These are phyloP conservation scores for Chenopodium quinoa DNA, from an alignment of 148 eudicot species.

Conservation along the genomic window DNA sequence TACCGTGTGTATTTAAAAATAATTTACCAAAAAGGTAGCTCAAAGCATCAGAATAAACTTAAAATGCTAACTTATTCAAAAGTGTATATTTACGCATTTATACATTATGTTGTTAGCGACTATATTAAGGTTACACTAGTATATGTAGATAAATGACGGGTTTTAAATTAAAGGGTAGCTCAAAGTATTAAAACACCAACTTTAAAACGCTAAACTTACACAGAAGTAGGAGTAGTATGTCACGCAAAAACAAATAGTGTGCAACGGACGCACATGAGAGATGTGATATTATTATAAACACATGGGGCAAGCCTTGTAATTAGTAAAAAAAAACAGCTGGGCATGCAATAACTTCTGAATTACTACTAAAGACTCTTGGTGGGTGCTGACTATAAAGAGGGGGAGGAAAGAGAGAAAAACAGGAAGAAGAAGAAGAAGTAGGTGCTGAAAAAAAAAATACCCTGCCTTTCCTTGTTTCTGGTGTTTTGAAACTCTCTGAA, in stretches of 20 bases:
- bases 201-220: neutral
- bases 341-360: constrained; percentile 29
- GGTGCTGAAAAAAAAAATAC: neutral
- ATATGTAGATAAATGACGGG: no score
- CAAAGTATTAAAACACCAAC: no score
- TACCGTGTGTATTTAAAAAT: no score
- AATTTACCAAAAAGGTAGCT: no score
- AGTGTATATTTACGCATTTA: no score
- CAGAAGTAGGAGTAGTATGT: neutral
- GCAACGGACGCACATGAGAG: neutral
- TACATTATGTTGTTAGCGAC: no score
- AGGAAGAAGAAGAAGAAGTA: neutral
- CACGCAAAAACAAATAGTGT: neutral
- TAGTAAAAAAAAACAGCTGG: constrained; percentile 29
- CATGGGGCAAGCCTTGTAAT: constrained; percentile 31
- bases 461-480: neutral
- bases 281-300: constrained; percentile 3
- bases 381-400: constrained; percentile 8
- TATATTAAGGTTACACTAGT: no score
- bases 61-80: no score
- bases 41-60: no score
- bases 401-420: neutral
- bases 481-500: neutral
- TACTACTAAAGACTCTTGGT: constrained; percentile 16
- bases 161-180: no score